Percentiles rank a stretch among this genome's conserved stretches.
Conservation (phyloP, 1,284 basidiomycete species). For the Anthracocystis panici-leucophaei region DNA sequence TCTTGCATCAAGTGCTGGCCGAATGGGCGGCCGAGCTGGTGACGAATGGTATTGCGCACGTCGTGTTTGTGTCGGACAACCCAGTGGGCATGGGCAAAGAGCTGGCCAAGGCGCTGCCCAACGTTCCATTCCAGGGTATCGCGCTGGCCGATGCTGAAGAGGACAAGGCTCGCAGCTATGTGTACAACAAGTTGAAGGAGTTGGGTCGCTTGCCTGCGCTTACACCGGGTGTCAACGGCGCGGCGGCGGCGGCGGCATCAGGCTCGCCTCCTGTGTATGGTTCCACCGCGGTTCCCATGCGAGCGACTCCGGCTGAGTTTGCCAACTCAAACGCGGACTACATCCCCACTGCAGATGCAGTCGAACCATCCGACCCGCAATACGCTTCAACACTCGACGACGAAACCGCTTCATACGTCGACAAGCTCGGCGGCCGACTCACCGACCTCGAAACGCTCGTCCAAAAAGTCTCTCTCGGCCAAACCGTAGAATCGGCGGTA, state of each 20-base stretch:
- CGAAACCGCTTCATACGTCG: slow-evolving; percentile 57
- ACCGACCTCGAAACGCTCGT: slow-evolving; percentile 64
- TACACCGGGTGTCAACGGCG: background rate
- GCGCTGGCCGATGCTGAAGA: slow-evolving; percentile 80
- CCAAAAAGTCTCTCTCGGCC: slow-evolving; percentile 60
- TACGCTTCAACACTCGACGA: slow-evolving; percentile 35
- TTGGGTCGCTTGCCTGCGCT: slow-evolving; percentile 70
- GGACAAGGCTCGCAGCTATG: slow-evolving; percentile 81
- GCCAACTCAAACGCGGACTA: slow-evolving; percentile 10
- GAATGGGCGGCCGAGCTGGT: slow-evolving; percentile 82
- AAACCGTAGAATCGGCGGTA: slow-evolving; percentile 56
- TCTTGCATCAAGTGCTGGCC: slow-evolving; percentile 81
- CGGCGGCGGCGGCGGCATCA: background rate
- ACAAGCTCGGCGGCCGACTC: slow-evolving; percentile 65
- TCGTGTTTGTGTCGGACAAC: slow-evolving; percentile 90
- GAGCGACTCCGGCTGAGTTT: slow-evolving; percentile 4
- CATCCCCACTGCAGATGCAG: background rate
- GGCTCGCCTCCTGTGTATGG: slow-evolving; percentile 13
- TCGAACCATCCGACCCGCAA: slow-evolving; percentile 4
- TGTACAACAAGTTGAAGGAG: slow-evolving; percentile 82
- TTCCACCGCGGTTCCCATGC: background rate
- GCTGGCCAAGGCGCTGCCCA: slow-evolving; percentile 85
- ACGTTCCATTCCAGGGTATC: slow-evolving; percentile 79
- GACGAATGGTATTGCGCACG: slow-evolving; percentile 80
- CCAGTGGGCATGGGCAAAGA: slow-evolving; percentile 83